phyloP scores from a whole-genome alignment of 2,329 filamentous ascomycete species.

The Penicillium sp. region DNA sequence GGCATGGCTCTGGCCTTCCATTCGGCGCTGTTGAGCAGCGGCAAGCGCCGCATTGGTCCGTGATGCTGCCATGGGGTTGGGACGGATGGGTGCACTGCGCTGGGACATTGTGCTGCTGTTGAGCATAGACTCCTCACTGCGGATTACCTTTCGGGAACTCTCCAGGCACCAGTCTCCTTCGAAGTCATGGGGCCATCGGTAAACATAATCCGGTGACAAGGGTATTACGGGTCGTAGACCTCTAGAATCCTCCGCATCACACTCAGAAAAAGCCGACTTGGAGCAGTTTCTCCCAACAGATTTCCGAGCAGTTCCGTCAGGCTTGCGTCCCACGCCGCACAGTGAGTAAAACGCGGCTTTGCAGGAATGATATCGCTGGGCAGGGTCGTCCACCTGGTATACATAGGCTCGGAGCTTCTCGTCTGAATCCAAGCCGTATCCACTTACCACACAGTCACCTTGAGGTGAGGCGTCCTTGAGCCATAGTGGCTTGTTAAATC shows the following conservation, averaged over 20 bases:
- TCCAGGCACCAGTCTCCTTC: slow-evolving; percentile 42
- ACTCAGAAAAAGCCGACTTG: slow-evolving; percentile 47
- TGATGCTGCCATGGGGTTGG: slow-evolving; percentile 28
- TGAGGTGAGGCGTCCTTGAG: slow-evolving; percentile 43
- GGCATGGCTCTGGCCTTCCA: slow-evolving; percentile 45
- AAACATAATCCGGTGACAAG: slow-evolving; percentile 44
- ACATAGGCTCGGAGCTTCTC: slow-evolving; percentile 36
- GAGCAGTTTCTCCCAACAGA: slow-evolving; percentile 45
- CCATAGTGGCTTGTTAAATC: slow-evolving; percentile 42
- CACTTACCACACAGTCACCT: slow-evolving; percentile 44
- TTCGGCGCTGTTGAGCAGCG: slow-evolving; percentile 40
- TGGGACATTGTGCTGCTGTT: slow-evolving; percentile 29
- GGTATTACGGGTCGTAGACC: slow-evolving; percentile 46
- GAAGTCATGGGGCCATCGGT: slow-evolving; percentile 40
- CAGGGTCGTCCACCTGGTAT: slow-evolving; percentile 34
- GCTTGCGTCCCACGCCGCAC: slow-evolving; percentile 44
- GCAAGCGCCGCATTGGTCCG: slow-evolving; percentile 39
- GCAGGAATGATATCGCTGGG: slow-evolving; percentile 38
- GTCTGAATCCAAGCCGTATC: slow-evolving; percentile 44
- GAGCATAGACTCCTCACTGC: slow-evolving; percentile 23
- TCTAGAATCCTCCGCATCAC: slow-evolving; percentile 44
- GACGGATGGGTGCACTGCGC: slow-evolving; percentile 26
- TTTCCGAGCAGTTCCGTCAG: slow-evolving; percentile 40
- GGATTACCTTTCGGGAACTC: slow-evolving; percentile 13
- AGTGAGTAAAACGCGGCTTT: slow-evolving; percentile 43